These are phyloP conservation scores for Umbelopsis sp. DNA, from an alignment of 192 early-diverging fungal species.

Conservation along the genomic window DNA sequence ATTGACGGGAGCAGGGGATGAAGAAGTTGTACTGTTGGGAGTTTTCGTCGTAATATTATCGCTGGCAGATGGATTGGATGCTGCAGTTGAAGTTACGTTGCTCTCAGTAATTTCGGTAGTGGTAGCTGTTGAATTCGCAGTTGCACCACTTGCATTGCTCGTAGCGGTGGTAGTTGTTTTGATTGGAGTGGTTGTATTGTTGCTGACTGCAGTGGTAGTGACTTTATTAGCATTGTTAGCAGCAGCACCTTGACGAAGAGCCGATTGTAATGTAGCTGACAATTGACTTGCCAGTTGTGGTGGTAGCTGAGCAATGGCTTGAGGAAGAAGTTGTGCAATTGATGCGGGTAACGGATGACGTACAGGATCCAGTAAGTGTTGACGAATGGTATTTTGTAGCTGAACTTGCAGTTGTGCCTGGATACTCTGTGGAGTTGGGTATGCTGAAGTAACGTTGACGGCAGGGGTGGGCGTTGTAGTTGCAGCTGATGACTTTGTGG, in stretches of 20 bases:
- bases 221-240: not conserved
- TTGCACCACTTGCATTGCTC: not conserved
- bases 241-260: conserved; percentile 8
- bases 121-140: not conserved
- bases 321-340: conserved; percentile 38
- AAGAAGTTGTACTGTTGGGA: not conserved
- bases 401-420: conserved; percentile 39
- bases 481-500: not conserved
- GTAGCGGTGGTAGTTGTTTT: not conserved
- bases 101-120: not conserved
- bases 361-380: conserved; percentile 37
- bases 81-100: not conserved
- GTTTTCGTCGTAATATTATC: too few species aligned
- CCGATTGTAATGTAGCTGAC: conserved; percentile 26
- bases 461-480: not conserved
- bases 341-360: conserved; percentile 33
- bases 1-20: not conserved
- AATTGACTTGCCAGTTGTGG: conserved; percentile 35
- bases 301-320: conserved; percentile 37
- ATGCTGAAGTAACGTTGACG: not conserved
- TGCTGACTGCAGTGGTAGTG: not conserved
- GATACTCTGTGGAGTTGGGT: conserved; percentile 13
- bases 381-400: conserved; percentile 40
- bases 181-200: too few species aligned
- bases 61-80: not conserved